Conservation (phyloP, 2,329 filamentous ascomycete genomes). For the Trichocomaceae sp. region DNA sequence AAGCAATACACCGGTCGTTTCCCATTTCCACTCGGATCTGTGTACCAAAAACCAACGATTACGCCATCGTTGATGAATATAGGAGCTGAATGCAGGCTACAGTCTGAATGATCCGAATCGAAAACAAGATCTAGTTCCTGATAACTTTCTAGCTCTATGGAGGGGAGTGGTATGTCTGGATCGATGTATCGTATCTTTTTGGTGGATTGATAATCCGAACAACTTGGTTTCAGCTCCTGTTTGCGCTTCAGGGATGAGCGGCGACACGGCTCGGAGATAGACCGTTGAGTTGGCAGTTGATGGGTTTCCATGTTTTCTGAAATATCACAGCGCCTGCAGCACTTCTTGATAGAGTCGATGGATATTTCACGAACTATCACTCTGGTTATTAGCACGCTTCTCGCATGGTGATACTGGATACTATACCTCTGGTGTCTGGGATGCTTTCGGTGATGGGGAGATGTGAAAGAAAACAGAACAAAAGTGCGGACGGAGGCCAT, state of each 20-base stretch:
- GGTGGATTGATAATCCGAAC: background rate
- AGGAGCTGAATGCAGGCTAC: background rate
- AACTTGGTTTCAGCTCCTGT: background rate
- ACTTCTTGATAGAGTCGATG: constrained; percentile 3
- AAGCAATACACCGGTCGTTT: too few species aligned
- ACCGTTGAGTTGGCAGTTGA: background rate
- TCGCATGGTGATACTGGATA: too few species aligned
- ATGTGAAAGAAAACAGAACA: too few species aligned
- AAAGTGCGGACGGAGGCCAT: too few species aligned
- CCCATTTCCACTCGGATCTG: background rate
- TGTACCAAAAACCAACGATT: constrained; percentile 2
- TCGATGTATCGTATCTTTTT: constrained; percentile 3
- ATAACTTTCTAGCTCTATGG: constrained; percentile 3
- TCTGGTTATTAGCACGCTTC: too few species aligned
- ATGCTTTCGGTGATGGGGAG: too few species aligned
- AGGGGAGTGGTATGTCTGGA: background rate
- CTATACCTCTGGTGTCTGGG: too few species aligned
- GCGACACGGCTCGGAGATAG: background rate
- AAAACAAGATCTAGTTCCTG: constrained; percentile 4
- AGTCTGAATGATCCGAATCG: background rate
- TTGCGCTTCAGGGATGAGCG: background rate
- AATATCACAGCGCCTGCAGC: constrained; percentile 3
- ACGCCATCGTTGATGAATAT: constrained; percentile 1
- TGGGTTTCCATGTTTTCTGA: constrained; percentile 5
- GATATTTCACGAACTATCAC: constrained; percentile 2